Evolutionary conservation across 768 basidiomycete species (phyloP).

Genomic region (Mrakia hoshinonis): DNA sequence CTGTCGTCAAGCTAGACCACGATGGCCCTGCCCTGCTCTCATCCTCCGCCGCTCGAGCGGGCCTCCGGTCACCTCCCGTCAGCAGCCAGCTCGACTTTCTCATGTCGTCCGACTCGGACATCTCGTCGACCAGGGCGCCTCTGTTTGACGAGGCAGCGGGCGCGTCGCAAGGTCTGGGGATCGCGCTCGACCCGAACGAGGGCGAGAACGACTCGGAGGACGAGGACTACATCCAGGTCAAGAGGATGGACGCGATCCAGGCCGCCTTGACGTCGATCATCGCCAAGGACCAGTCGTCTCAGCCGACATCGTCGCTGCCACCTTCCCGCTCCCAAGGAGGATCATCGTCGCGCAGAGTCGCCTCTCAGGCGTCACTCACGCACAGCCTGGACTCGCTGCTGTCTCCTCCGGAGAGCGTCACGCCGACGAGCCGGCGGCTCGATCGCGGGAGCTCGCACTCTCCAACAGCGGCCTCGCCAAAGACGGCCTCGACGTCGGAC

Average conservation of each 20-base stretch:
- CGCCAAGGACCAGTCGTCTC: conserved; percentile 47
- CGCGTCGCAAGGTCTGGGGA: background rate
- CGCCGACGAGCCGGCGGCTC: background rate
- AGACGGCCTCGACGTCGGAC: background rate
- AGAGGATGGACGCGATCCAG: conserved; percentile 90
- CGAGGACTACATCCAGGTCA: conserved; percentile 58
- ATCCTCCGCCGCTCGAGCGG: background rate
- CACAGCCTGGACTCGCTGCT: conserved; percentile 8
- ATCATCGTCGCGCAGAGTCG: background rate
- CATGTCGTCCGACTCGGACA: conserved; percentile 44
- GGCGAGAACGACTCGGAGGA: conserved; percentile 25
- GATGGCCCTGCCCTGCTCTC: background rate
- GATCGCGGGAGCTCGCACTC: background rate
- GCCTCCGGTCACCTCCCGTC: conserved; percentile 3
- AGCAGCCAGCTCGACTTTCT: conserved; percentile 38
- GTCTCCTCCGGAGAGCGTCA: background rate
- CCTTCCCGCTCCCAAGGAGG: background rate
- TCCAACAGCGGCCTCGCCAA: background rate
- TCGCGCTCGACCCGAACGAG: conserved; percentile 6
- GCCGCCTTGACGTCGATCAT: conserved; percentile 95
- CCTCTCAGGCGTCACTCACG: background rate
- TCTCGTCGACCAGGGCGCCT: conserved; percentile 65
- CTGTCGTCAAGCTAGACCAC: background rate
- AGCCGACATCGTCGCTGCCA: background rate
- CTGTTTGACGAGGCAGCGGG: conserved; percentile 37